Evolutionary conservation across 495 filamentous ascomycete species (phyloP).

Genomic region (Ramalina intermedia): DNA sequence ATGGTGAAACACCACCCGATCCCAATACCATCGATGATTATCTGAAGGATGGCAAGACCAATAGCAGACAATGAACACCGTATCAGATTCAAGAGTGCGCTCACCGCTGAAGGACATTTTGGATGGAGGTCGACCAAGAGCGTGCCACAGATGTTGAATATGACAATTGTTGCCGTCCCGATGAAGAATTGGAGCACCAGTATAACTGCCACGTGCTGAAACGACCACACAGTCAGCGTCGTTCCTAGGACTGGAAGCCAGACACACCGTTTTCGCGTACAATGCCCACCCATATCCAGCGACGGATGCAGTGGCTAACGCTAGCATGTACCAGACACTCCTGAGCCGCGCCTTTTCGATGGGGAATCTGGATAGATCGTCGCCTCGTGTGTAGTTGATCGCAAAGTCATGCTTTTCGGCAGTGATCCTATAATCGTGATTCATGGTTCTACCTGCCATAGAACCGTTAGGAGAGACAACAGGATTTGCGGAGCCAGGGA

Average conservation of each 20-base stretch:
- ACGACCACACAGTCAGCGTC: constrained; percentile 12
- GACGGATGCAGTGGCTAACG: constrained; percentile 30
- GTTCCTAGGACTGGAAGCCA: neutral
- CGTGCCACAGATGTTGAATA: constrained; percentile 14
- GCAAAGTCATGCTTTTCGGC: constrained; percentile 27
- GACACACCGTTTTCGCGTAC: constrained; percentile 7
- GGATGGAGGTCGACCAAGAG: constrained; percentile 16
- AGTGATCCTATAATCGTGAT: constrained; percentile 6
- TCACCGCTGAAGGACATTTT: constrained; percentile 12
- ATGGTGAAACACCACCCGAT: constrained; percentile 18
- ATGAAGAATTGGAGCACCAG: neutral
- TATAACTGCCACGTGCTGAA: constrained; percentile 17
- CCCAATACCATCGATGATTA: constrained; percentile 12
- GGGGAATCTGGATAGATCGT: constrained; percentile 42
- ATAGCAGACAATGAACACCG: constrained; percentile 16
- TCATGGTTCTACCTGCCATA: neutral
- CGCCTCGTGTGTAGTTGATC: constrained; percentile 33
- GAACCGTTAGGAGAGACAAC: neutral
- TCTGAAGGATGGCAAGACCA: constrained; percentile 12
- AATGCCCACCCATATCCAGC: constrained; percentile 24
- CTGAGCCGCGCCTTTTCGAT: constrained; percentile 50
- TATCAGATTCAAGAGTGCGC: constrained; percentile 15
- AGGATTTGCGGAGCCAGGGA: constrained; percentile 8
- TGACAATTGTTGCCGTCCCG: neutral
- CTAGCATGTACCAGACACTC: constrained; percentile 11